Evolutionary conservation across 2,329 filamentous ascomycete species (phyloP), one percentile per base, ranked within the genome.

Genomic region (Truncatella angustata): DNA sequence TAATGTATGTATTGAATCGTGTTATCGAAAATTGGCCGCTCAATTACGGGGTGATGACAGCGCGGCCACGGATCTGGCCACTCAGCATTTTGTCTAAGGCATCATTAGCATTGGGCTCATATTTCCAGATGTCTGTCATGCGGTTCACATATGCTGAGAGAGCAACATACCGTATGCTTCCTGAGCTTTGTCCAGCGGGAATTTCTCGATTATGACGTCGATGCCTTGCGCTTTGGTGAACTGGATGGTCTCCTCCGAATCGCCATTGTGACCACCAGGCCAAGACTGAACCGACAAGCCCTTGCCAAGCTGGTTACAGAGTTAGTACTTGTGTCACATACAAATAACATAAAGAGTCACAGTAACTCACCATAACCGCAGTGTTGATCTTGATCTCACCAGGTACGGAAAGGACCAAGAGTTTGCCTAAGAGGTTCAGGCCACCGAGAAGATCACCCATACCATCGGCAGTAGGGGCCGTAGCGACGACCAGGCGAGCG

Each of bases 261-360:
- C 56, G 4, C 23, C 24, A 9, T 40, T 44, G 44, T 53, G 51
- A 4, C 54, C 58, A 12, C 51, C 51, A 30, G 58, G 58, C 54
- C 53, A 60, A 18, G 30, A 20, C 23, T 60, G 58, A 3, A 60
- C 53, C 4, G 58, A 54, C 7, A 52, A 24, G 7, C 56, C 58
- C 11, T 55, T 46, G 18, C 39, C 24, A 28, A 51, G 37, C 75
- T 55, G 14, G n/a, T 5, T 7, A 5, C n/a, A 18, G 36, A n/a
- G 36, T 39, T 6, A 39, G n/a, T 39, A 39, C 18, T 18, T 39
- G 11, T 18, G 3, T 20, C 18, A 18, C 10, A 10, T 12, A 39
- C 34, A n/a, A n/a, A n/a, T n/a, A n/a, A n/a, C 6, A 39, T 20
- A 11, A 39, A 3, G 14, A 39, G 21, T 7, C n/a, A 39, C 21